These are phyloP conservation scores for Mitragyna speciosa DNA, from an alignment of 257 asterid genomes.

Conservation along the genomic window DNA sequence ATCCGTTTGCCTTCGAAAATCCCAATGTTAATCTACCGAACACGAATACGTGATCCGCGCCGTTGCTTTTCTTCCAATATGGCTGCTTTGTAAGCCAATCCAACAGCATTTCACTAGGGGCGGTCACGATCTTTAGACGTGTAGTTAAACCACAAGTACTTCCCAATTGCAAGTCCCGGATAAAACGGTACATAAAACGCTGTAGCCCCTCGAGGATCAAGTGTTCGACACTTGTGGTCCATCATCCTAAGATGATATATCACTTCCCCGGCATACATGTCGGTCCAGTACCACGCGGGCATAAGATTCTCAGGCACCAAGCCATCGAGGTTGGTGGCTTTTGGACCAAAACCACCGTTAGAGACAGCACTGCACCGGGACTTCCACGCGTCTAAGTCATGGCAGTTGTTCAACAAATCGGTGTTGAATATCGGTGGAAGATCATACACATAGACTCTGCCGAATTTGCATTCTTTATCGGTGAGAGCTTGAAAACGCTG, in stretches of 20 bases:
- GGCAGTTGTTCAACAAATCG: constrained; percentile 48
- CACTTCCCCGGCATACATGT: constrained; percentile 60
- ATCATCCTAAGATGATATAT: constrained; percentile 46
- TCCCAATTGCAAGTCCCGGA: constrained; percentile 63
- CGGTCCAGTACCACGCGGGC: constrained; percentile 65
- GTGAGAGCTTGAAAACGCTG: neutral
- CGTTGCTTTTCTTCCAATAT: constrained; percentile 42
- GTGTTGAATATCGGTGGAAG: constrained; percentile 45
- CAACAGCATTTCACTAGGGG: constrained; percentile 41
- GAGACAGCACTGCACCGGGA: constrained; percentile 53
- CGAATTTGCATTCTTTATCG: constrained; percentile 18
- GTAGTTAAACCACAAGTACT: constrained; percentile 50
- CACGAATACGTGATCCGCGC: constrained; percentile 60
- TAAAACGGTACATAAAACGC: constrained; percentile 64
- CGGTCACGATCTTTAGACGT: constrained; percentile 50
- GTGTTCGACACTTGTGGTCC: constrained; percentile 38
- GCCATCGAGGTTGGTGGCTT: constrained; percentile 37
- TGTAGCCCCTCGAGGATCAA: constrained; percentile 28
- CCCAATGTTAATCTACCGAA: constrained; percentile 69
- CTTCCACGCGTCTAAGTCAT: constrained; percentile 55
- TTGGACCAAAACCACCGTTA: constrained; percentile 59
- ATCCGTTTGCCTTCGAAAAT: constrained; percentile 46
- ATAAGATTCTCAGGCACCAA: constrained; percentile 35
- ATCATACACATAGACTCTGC: constrained; percentile 49
- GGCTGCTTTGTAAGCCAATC: constrained; percentile 48